Base-by-base conservation (phyloP, 2,329 filamentous ascomycete genomes). In the Dactylellina sp. region DNA sequence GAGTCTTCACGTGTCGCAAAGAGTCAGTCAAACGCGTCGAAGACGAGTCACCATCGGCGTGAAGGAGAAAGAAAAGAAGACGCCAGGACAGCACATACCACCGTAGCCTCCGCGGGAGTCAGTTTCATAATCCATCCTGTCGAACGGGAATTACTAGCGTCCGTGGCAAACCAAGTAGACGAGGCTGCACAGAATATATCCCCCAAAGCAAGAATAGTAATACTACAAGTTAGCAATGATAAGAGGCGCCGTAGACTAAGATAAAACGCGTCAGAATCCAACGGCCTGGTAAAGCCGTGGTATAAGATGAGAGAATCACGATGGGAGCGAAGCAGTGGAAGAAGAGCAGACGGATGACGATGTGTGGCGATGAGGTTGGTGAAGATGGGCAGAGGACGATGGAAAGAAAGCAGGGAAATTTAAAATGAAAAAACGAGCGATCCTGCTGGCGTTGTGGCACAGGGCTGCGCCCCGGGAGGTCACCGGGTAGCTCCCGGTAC, bases 31-130 rank as follows among this genome's bases (percentile, higher is more conserved):
- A 70, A 57, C 59, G 60, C 68, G 56, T 63, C 53, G 47, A 53
- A 14, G 24, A 11, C n/a, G 1, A 53, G 28, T 32, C 28, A 20
- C 2, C 9, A 20, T 16, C 6, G n/a, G 12, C 25, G 24, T 16
- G 37, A 14, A 18, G 37, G 49, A 53, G 28, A 37, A 9, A 28
- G 25, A 37, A 14, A 40, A 75, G 39, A n/a, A 59, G 55, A 68
- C 76, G 57, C 37, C 5, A 9, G 22, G 11, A 52, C 56, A 22
- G 76, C 55, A 81, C 84, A 79, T 85, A 90, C 88, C 88, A 76
- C 89, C 88, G 81, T 89, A 90, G 79, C 76, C 77, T 75, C 84
- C 84, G 82, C 86, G 86, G 80, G 85, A 85, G 76, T 89, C 87
- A 79, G 85, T 85, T 80, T 89, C 88, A 83, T 88, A 90, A 78